Conservation (phyloP, 768 basidiomycete genomes). For the Dentipellis sp. region DNA sequence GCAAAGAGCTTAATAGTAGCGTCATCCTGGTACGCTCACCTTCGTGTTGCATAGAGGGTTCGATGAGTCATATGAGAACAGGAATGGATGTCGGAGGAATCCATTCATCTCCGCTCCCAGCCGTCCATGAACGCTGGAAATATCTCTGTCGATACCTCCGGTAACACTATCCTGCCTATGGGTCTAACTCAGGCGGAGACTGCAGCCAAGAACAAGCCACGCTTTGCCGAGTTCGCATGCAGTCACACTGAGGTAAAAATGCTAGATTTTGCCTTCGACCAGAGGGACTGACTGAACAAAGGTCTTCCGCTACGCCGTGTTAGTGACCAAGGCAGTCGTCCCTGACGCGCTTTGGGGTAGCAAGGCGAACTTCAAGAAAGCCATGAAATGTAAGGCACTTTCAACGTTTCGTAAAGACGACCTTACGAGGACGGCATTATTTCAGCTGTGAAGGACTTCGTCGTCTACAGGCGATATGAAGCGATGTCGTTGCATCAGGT, state of each 20-base stretch:
- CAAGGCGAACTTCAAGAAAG: slow-evolving; percentile 46
- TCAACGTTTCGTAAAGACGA: background rate
- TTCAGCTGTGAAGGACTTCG: slow-evolving; percentile 66
- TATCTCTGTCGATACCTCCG: slow-evolving; percentile 40
- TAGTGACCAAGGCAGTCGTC: slow-evolving; percentile 60
- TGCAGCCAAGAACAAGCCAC: slow-evolving; percentile 43
- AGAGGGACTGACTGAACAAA: slow-evolving; percentile 17
- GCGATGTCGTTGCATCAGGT: slow-evolving; percentile 65
- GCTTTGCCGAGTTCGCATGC: slow-evolving; percentile 74
- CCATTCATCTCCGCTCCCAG: slow-evolving; percentile 49
- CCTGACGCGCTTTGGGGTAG: slow-evolving; percentile 78
- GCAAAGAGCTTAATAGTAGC: slow-evolving; percentile 44
- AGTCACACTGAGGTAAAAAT: slow-evolving; percentile 46
- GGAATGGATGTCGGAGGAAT: slow-evolving; percentile 72
- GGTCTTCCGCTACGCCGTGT: slow-evolving; percentile 62
- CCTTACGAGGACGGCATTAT: background rate
- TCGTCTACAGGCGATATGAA: slow-evolving; percentile 74
- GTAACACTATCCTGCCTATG: slow-evolving; percentile 19
- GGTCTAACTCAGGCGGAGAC: slow-evolving; percentile 38
- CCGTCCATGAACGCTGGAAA: slow-evolving; percentile 25
- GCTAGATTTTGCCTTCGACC: background rate
- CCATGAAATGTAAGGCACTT: slow-evolving; percentile 38
- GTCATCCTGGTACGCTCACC: slow-evolving; percentile 45
- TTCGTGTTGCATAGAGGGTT: slow-evolving; percentile 2
- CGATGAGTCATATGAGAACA: slow-evolving; percentile 18